Evolutionary conservation across 257 asterid genomes (phyloP), one percentile per base, ranked within the genome.

Genomic region (Solanum virginianum): DNA sequence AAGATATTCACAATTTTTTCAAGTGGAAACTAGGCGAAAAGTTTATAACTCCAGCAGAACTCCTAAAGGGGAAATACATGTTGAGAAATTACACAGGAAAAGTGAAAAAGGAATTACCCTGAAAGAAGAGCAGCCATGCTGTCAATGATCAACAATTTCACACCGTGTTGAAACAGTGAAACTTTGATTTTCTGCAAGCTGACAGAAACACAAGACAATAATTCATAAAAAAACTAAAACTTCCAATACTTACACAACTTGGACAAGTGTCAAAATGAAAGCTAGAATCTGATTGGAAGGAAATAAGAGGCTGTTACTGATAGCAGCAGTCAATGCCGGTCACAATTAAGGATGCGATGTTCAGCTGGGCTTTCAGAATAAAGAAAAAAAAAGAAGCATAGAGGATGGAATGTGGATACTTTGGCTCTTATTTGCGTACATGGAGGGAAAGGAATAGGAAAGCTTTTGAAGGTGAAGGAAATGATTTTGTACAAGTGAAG

Each of bases 111-210:
- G 66, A 87, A 86, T 90, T 84, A 95, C 98, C 96, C 94, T 49
- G 94, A 87, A 86, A 91, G 88, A 85, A 94, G 94, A 85, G 98
- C 98, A 87, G 98, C 91, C 95, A 94, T 90, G 93, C 98, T 95
- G 90, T 95, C 98, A 66, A 95, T 89, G 85, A 95, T 88, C 63
- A 95, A 91, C 91, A 95, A 88, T 88, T 94, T 95, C 83, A 94
- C 95, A 55, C 90, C 86, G 53, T 86, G 86, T 83, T 94, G 95
- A 84, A 95, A 91, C 57, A 95, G 91, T 51, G 93, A 90, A 83
- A 90, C 90, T 88, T 90, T 92, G 72, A 93, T 87, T 57, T 95
- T 93, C 85, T 94, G 94, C 95, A 95, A 91, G 89, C 98, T 95
- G 93, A 63, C 71, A 82, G 88, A 36, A 83, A 63, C 83, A 82